Base-by-base conservation (phyloP, 441 rosid species). In the Metrosideros polymorpha region DNA sequence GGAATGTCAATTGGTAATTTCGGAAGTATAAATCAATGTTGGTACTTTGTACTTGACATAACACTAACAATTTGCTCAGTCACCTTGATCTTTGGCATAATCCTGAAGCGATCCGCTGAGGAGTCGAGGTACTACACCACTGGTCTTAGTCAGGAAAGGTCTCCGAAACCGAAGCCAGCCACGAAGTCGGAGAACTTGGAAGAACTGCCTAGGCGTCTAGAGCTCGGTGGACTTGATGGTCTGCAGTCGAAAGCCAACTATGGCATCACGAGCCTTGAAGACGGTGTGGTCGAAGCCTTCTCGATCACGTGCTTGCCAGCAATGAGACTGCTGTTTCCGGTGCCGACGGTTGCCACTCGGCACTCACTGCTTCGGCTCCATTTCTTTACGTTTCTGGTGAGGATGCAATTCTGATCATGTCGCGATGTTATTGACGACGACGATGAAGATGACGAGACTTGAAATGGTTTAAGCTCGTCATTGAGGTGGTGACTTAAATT, bases 171-270 rank as follows among this genome's bases (percentile, higher is more conserved):
- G 61, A 56, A 76, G 55, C 27, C 0, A 87, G 91, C 93, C 92
- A 88, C 1, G 89, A 88, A 90, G 85, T 91, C 91, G 1, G 90
- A 88, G 85, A 89, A 89, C 87, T 71, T 54, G 84, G 88, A 88
- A 88, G 49, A 56, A 29, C 4, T 19, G 30, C 86, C 87, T 87
- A 8, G 87, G 86, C 1, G 84, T 82, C 85, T 89, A 89, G 47
- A 90, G 91, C 86, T 82, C 86, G 10, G 90, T 87, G 52, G 91
- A 86, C 43, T 86, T 84, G 2, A 89, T 5, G 53, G 89, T 59
- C 12, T 55, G 82, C 17, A 84, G n/a, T 91, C 92, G 90, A 18
- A 89, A 82, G 19, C 90, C 88, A 10, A 90, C 90, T 22, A 88
- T 45, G 66, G 35, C 18, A 18, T 43, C 35, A 24, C 76, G 25